These are phyloP conservation scores for Gryganskiella cystojenkinii DNA, from an alignment of 192 early-diverging fungal genomes.

Conservation along the genomic window DNA sequence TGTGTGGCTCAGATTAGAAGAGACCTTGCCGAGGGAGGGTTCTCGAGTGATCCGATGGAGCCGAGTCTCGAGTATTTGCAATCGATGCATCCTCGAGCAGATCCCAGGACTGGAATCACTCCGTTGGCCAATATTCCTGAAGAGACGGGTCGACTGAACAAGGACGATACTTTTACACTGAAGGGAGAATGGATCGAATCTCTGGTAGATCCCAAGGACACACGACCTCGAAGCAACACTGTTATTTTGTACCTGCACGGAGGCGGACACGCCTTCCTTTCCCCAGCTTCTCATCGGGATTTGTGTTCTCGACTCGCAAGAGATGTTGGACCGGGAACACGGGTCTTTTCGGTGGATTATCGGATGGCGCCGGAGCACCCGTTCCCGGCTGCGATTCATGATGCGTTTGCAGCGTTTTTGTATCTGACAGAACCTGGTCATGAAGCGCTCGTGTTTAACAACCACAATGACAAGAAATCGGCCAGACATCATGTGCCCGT, in stretches of 20 bases:
- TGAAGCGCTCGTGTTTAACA: constrained; percentile 48
- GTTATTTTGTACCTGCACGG: constrained; percentile 44
- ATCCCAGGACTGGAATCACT: background rate
- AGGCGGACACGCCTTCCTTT: constrained; percentile 29
- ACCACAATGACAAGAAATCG: constrained; percentile 26
- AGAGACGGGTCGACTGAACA: constrained; percentile 19
- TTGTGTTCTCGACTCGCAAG: constrained; percentile 12
- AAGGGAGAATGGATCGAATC: constrained; percentile 48
- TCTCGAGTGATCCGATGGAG: constrained; percentile 16
- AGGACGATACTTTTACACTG: constrained; percentile 15
- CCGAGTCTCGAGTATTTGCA: constrained; percentile 28
- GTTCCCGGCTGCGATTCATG: constrained; percentile 87
- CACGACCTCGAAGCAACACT: constrained; percentile 12
- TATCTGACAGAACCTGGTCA: constrained; percentile 65
- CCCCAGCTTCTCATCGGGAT: constrained; percentile 31
- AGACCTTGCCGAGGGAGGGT: background rate
- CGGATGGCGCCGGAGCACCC: constrained; percentile 82
- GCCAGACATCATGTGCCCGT: constrained; percentile 33
- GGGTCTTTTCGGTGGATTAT: constrained; percentile 71
- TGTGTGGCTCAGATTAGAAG: constrained; percentile 8
- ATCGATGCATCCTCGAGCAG: constrained; percentile 28
- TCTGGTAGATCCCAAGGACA: background rate
- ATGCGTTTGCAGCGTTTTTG: constrained; percentile 81
- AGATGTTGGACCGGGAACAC: constrained; percentile 31
- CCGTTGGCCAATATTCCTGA: constrained; percentile 31